phyloP scores from a whole-genome alignment of 1,284 basidiomycete genomes.

The Golubevia sp. region DNA sequence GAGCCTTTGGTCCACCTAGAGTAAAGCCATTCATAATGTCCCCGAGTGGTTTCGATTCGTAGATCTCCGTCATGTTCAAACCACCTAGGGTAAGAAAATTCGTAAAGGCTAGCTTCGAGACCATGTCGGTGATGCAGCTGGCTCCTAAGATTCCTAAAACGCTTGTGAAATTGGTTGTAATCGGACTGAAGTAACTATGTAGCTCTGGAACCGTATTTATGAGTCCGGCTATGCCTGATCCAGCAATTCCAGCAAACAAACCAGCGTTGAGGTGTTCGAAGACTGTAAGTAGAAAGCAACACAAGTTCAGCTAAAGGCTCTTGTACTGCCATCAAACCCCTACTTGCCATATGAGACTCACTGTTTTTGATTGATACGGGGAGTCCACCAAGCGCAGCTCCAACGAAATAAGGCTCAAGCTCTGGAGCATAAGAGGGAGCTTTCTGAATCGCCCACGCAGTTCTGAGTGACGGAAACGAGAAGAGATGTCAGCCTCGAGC shows the following conservation, averaged over 20 bases:
- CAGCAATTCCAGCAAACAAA: neutral
- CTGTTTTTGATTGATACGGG: neutral
- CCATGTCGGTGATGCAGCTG: neutral
- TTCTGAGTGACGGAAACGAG: neutral
- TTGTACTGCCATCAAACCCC: too few relatives aligned
- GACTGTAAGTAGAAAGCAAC: too few relatives aligned
- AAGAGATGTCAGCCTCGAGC: neutral
- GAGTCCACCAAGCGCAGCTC: neutral
- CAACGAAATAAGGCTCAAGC: neutral
- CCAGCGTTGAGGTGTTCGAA: neutral
- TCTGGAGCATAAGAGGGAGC: neutral
- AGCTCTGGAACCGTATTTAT: neutral
- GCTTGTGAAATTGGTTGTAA: neutral
- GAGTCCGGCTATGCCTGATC: neutral
- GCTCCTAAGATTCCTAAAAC: neutral
- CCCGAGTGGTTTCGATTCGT: neutral
- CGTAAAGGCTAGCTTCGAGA: neutral
- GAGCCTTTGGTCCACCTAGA: neutral
- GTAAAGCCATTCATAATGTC: neutral
- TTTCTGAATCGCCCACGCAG: neutral
- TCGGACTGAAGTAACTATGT: neutral
- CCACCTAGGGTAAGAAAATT: neutral
- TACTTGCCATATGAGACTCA: too few relatives aligned
- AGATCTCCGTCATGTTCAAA: neutral
- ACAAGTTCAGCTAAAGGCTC: too few relatives aligned